phyloP scores from a whole-genome alignment of 2,329 filamentous ascomycete genomes.

The Arthrobotrys conoides region DNA sequence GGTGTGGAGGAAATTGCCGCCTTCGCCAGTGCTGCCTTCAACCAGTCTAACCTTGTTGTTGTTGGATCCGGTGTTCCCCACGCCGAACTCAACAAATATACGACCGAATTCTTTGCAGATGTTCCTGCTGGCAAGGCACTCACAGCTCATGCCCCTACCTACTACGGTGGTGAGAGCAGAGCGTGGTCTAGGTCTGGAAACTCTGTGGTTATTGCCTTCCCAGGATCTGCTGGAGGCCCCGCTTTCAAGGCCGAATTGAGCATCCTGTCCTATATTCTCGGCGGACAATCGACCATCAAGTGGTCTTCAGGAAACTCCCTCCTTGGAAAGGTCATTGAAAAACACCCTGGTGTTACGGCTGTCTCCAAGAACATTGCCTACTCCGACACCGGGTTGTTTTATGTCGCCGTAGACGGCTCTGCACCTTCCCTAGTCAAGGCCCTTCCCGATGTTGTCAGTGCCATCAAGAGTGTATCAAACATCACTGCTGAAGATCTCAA shows the following conservation, averaged over 20 bases:
- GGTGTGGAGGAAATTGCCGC: constrained; percentile 78
- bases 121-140: constrained; percentile 74
- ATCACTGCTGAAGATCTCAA: constrained; percentile 86
- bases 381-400: constrained; percentile 92
- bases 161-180: constrained; percentile 95
- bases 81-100: constrained; percentile 85
- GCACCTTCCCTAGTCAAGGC: constrained; percentile 80
- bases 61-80: constrained; percentile 89
- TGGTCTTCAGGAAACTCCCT: constrained; percentile 95
- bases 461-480: constrained; percentile 83
- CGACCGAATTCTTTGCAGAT: constrained; percentile 89
- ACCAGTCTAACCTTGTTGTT: constrained; percentile 90
- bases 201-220: constrained; percentile 90
- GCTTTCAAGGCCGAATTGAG: constrained; percentile 90
- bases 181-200: constrained; percentile 83
- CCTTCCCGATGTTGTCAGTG: constrained; percentile 82
- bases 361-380: constrained; percentile 85
- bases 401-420: constrained; percentile 83
- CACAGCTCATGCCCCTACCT: constrained; percentile 78
- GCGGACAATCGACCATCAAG: constrained; percentile 92
- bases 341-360: constrained; percentile 77
- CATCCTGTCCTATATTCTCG: constrained; percentile 89
- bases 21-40: constrained; percentile 84
- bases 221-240: constrained; percentile 77
- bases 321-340: constrained; percentile 82